Conservation (phyloP, 2,329 filamentous ascomycete genomes). For the Cadophora sp. region DNA sequence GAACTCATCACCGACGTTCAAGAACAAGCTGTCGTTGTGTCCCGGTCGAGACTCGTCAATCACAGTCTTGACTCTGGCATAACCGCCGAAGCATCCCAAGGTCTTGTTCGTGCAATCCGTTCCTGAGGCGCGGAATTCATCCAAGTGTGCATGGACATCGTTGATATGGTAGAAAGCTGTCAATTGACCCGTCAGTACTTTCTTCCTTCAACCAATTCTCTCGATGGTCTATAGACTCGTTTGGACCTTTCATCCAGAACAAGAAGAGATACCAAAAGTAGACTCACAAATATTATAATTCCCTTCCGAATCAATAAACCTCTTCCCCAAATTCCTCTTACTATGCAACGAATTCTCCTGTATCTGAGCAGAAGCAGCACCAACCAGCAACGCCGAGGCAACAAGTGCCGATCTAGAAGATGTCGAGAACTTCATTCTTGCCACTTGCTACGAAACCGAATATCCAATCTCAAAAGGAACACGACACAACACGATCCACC, state of each 20-base stretch:
- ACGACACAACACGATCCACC: background rate
- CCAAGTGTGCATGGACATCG: conserved; percentile 71
- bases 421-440: conserved; percentile 9
- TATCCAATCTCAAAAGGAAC: background rate
- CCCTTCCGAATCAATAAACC: conserved; percentile 54
- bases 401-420: background rate
- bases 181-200: background rate
- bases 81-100: conserved; percentile 68
- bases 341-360: conserved; percentile 57
- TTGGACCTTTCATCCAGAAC: no score
- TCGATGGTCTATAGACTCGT: no score
- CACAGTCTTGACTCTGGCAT: conserved; percentile 67
- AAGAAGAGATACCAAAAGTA: background rate
- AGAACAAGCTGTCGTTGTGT: conserved; percentile 65
- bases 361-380: background rate
- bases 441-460: background rate
- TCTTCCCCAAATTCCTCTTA: conserved; percentile 53
- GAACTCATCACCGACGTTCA: conserved; percentile 74
- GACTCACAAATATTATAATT: conserved; percentile 58
- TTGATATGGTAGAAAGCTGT: conserved; percentile 73
- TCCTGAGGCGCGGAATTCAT: conserved; percentile 66
- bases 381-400: conserved; percentile 11
- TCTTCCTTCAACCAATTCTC: background rate
- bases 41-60: conserved; percentile 62
- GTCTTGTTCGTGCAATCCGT: conserved; percentile 64